Conservation (phyloP, 495 filamentous ascomycete genomes). For the Daldinia caldariorum region DNA sequence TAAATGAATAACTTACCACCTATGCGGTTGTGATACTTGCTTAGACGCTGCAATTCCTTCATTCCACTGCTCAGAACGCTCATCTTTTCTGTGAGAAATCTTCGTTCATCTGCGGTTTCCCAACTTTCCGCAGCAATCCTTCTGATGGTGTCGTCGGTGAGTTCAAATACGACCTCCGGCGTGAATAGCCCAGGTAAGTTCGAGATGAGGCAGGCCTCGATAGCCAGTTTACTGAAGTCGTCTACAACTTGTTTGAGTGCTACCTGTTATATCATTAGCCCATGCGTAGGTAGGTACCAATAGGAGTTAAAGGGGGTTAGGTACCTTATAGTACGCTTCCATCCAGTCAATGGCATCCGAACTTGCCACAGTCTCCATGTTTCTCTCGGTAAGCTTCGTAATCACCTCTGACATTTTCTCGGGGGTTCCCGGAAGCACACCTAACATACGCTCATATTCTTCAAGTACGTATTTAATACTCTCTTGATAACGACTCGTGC, state of each 20-base stretch:
- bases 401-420: constrained; percentile 10
- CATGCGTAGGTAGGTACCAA: too few relatives aligned
- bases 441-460: constrained; percentile 21
- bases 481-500: constrained; percentile 37
- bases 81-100: constrained; percentile 29
- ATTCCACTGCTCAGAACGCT: constrained; percentile 21
- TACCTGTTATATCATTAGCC: constrained; percentile 53
- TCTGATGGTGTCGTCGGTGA: constrained; percentile 37
- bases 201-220: constrained; percentile 62
- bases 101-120: constrained; percentile 21
- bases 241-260: constrained; percentile 61
- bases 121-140: constrained; percentile 45
- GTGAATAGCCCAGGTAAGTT: constrained; percentile 48
- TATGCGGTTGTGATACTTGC: constrained; percentile 21
- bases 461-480: constrained; percentile 29
- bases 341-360: constrained; percentile 50
- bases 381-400: constrained; percentile 33
- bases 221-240: constrained; percentile 60
- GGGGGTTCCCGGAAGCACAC: neutral
- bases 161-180: constrained; percentile 44
- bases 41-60: constrained; percentile 29
- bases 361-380: constrained; percentile 48
- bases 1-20: constrained; percentile 13
- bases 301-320: too few relatives aligned
- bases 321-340: constrained; percentile 54